Percentiles rank a stretch among this genome's conserved stretches.
phyloP scores from a whole-genome alignment of 768 basidiomycete species.

The Podaxis sp. region DNA sequence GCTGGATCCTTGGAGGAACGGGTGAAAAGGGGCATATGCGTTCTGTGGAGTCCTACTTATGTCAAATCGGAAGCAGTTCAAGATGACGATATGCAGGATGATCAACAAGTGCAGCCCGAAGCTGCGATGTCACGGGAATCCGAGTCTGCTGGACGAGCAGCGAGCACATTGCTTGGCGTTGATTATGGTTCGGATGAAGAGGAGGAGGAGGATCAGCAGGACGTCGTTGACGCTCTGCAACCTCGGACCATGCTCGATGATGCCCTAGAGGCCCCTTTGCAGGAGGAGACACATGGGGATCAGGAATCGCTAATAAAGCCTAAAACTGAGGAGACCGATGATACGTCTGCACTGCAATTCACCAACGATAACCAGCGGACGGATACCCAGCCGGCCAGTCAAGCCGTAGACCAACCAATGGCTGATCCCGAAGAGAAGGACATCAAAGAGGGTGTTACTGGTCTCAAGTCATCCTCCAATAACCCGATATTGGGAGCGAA shows the following conservation, averaged over 20 bases:
- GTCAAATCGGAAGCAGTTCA: slow-evolving; percentile 34
- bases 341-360: slow-evolving; percentile 35
- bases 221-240: slow-evolving; percentile 61
- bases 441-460: slow-evolving; percentile 23
- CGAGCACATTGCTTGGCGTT: slow-evolving; percentile 37
- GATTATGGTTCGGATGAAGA: slow-evolving; percentile 71
- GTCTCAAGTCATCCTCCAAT: slow-evolving; percentile 54
- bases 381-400: slow-evolving; percentile 1
- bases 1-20: slow-evolving; percentile 66
- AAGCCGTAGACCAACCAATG: slow-evolving; percentile 1
- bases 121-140: slow-evolving; percentile 16
- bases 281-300: slow-evolving; percentile 23
- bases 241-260: slow-evolving; percentile 55
- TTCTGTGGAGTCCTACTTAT: slow-evolving; percentile 57
- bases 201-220: slow-evolving; percentile 55
- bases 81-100: slow-evolving; percentile 29
- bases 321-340: slow-evolving; percentile 57
- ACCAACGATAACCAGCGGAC: not conserved
- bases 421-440: slow-evolving; percentile 8
- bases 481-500: slow-evolving; percentile 53
- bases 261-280: slow-evolving; percentile 42
- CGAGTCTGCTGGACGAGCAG: slow-evolving; percentile 19
- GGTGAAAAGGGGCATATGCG: slow-evolving; percentile 61
- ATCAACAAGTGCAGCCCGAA: slow-evolving; percentile 29
- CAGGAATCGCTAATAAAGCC: slow-evolving; percentile 20